A percentile compares a stretch with the other conserved stretches of the same genome.
These are phyloP conservation scores for Paramyrothecium sp. DNA, from an alignment of 2,329 filamentous ascomycete species.

Conservation along the genomic window DNA sequence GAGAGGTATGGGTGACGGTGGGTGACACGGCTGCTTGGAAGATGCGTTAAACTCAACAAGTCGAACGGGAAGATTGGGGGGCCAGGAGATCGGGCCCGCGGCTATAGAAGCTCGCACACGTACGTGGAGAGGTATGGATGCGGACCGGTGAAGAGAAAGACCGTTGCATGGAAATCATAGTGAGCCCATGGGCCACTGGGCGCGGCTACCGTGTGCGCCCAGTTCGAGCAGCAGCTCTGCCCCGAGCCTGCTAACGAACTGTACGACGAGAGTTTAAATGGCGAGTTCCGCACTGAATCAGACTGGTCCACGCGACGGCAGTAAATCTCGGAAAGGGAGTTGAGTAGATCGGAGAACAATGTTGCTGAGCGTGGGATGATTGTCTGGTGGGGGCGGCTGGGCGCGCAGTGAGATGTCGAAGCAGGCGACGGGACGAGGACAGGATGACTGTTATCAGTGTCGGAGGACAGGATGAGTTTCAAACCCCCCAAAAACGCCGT, in stretches of 20 bases:
- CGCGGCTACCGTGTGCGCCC: constrained; percentile 24
- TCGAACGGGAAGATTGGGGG: neutral
- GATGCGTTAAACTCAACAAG: neutral
- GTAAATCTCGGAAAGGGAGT: too few relatives aligned
- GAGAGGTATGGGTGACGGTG: constrained; percentile 35
- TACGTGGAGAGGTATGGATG: constrained; percentile 58
- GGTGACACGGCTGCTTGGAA: constrained; percentile 28
- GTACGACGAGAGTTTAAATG: constrained; percentile 2
- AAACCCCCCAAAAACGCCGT: too few relatives aligned
- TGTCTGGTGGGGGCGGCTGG: too few relatives aligned
- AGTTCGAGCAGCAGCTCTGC: constrained; percentile 31
- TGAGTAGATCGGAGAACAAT: too few relatives aligned
- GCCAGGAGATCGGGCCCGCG: constrained; percentile 2
- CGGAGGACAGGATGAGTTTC: too few relatives aligned
- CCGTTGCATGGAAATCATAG: constrained; percentile 62
- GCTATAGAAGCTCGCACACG: constrained; percentile 32
- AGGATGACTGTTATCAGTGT: too few relatives aligned
- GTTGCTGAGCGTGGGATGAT: too few relatives aligned
- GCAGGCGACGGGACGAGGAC: too few relatives aligned
- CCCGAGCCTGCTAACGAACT: constrained; percentile 20
- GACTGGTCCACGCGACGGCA: too few relatives aligned
- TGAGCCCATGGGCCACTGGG: constrained; percentile 42
- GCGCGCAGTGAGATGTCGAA: too few relatives aligned
- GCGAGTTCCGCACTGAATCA: neutral
- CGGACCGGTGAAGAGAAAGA: constrained; percentile 62